phyloP scores from a whole-genome alignment of 2,329 filamentous ascomycete genomes.

The Pseudogymnoascus sp. region DNA sequence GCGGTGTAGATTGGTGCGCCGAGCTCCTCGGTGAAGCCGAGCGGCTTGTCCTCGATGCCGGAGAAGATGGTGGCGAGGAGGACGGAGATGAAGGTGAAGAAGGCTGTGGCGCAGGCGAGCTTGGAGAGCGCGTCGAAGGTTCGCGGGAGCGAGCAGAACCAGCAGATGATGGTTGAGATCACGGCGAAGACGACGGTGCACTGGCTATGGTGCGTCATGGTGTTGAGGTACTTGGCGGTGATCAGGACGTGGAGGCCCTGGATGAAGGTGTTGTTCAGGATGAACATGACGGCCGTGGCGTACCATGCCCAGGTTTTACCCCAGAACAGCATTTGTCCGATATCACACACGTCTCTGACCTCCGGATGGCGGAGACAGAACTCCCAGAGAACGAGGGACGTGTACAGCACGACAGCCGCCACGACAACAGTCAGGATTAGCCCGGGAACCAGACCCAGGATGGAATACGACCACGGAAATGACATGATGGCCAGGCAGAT shows the following conservation, averaged over 20 bases:
- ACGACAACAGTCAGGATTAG: constrained; percentile 75
- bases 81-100: constrained; percentile 87
- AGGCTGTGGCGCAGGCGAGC: constrained; percentile 68
- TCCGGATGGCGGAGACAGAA: constrained; percentile 89
- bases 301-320: constrained; percentile 66
- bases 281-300: constrained; percentile 72
- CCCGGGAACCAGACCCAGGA: constrained; percentile 78
- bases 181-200: constrained; percentile 77
- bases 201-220: constrained; percentile 63
- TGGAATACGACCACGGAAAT: constrained; percentile 86
- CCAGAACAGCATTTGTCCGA: constrained; percentile 93
- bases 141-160: constrained; percentile 70
- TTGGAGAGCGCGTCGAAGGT: constrained; percentile 77
- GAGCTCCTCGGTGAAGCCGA: constrained; percentile 48
- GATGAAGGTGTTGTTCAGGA: constrained; percentile 91
- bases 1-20: constrained; percentile 62
- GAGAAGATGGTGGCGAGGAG: constrained; percentile 76
- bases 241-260: constrained; percentile 74
- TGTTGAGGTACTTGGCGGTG: constrained; percentile 82
- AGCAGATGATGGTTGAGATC: constrained; percentile 67
- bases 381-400: constrained; percentile 62
- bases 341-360: constrained; percentile 85
- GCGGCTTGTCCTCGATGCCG: constrained; percentile 65
- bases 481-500: constrained; percentile 93
- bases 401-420: constrained; percentile 74